Conservation (phyloP, 164 flowering plant species). For the Kalanchoe fedtschenkoi region DNA sequence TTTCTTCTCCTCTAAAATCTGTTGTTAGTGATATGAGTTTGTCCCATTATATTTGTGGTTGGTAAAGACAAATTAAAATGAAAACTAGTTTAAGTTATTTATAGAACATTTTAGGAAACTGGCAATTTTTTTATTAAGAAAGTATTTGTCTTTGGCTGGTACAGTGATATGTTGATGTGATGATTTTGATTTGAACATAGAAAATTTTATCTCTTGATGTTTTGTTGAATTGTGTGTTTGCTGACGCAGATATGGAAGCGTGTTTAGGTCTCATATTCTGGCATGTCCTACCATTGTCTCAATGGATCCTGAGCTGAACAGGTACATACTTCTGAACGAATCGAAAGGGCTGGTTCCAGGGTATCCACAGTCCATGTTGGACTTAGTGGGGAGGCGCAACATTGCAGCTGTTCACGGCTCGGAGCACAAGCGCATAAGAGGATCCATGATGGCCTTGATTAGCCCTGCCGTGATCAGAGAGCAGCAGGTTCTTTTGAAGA, state of each 20-base stretch:
- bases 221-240: background rate
- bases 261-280: slow-evolving; percentile 83
- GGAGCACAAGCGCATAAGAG: slow-evolving; percentile 75
- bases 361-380: slow-evolving; percentile 88
- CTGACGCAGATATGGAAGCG: slow-evolving; percentile 50
- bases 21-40: no score
- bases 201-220: no score
- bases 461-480: slow-evolving; percentile 63
- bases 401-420: slow-evolving; percentile 85
- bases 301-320: slow-evolving; percentile 91
- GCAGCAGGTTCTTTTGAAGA: slow-evolving; percentile 53
- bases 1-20: no score
- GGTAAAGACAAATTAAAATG: no score
- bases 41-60: no score
- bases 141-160: no score
- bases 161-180: no score
- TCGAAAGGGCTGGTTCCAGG: slow-evolving; percentile 87
- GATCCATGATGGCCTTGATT: slow-evolving; percentile 59
- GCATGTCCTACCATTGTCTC: slow-evolving; percentile 88
- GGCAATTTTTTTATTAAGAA: no score
- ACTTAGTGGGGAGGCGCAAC: slow-evolving; percentile 72
- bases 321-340: slow-evolving; percentile 80
- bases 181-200: no score
- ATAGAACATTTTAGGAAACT: no score
- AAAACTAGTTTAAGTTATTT: no score